Evolutionary conservation across 2,329 filamentous ascomycete species (phyloP).

Genomic region (Eutypa lata): DNA sequence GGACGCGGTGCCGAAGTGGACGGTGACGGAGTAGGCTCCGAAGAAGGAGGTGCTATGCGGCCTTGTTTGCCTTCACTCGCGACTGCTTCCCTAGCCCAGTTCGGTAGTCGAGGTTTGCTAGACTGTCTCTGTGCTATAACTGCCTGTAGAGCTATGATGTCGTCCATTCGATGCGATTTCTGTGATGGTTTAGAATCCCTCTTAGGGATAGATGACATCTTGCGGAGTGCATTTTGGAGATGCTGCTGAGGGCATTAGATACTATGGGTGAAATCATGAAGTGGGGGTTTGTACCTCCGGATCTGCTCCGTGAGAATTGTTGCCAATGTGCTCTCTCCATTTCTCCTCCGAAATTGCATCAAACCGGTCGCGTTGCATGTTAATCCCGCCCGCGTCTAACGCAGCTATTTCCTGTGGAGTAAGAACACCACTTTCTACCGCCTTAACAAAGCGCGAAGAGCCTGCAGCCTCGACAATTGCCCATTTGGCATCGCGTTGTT

Average conservation of each 20-base stretch:
- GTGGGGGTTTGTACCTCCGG: conserved; percentile 20
- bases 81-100: conserved; percentile 24
- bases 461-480: conserved; percentile 17
- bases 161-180: conserved; percentile 24
- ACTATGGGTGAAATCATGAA: conserved; percentile 3
- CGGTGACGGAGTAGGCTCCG: conserved; percentile 7
- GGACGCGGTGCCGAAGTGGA: conserved; percentile 9
- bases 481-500: conserved; percentile 6
- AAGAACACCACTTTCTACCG: conserved; percentile 13
- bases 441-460: conserved; percentile 19
- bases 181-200: conserved; percentile 1
- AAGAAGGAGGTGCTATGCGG: conserved; percentile 13
- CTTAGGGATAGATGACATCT: conserved; percentile 10
- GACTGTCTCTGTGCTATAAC: conserved; percentile 18
- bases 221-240: conserved; percentile 13
- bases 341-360: conserved; percentile 5
- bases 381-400: conserved; percentile 11
- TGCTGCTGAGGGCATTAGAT: conserved; percentile 17
- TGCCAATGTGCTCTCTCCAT: conserved; percentile 12
- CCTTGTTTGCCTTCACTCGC: conserved; percentile 11
- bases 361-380: conserved; percentile 3
- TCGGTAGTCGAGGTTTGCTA: conserved; percentile 20
- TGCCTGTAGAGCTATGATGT: conserved; percentile 16
- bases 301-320: conserved; percentile 4
- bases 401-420: conserved; percentile 11